Evolutionary conservation across 495 filamentous ascomycete species (phyloP).

Genomic region (Penicillium tannophilum): DNA sequence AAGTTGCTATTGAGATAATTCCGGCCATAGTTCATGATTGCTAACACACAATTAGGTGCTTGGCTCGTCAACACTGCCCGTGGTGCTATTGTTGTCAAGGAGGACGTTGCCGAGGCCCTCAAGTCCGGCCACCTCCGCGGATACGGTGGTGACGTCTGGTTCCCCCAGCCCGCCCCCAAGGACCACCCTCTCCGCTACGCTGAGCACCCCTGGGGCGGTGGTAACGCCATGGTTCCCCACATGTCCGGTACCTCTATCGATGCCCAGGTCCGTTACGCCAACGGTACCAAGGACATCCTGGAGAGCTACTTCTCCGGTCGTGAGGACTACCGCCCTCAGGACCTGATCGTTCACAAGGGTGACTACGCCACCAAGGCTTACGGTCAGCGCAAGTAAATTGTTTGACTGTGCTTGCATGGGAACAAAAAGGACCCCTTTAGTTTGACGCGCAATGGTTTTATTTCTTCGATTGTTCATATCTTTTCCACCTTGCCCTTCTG

Average conservation of each 20-base stretch:
- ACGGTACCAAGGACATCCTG: constrained; percentile 85
- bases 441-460: constrained; percentile 9
- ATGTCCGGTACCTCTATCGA: constrained; percentile 98
- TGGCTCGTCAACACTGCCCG: constrained; percentile 99
- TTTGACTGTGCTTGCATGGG: neutral
- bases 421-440: constrained; percentile 6
- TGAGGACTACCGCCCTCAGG: constrained; percentile 84
- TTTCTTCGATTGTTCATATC: constrained; percentile 18
- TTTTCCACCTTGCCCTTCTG: constrained; percentile 11
- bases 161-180: constrained; percentile 90
- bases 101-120: constrained; percentile 94
- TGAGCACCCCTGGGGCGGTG: constrained; percentile 92
- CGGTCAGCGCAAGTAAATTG: constrained; percentile 70
- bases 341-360: constrained; percentile 88
- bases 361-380: constrained; percentile 97
- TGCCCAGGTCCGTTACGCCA: constrained; percentile 92
- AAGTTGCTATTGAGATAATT: neutral
- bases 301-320: constrained; percentile 86
- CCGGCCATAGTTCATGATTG: neutral
- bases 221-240: constrained; percentile 98
- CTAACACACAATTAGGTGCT: constrained; percentile 44
- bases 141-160: constrained; percentile 96
- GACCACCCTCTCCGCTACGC: constrained; percentile 93
- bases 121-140: constrained; percentile 92
- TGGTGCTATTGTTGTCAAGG: constrained; percentile 98